Conservation (phyloP, 202 grass and related monocot genomes). For the Zoysia matrella region DNA sequence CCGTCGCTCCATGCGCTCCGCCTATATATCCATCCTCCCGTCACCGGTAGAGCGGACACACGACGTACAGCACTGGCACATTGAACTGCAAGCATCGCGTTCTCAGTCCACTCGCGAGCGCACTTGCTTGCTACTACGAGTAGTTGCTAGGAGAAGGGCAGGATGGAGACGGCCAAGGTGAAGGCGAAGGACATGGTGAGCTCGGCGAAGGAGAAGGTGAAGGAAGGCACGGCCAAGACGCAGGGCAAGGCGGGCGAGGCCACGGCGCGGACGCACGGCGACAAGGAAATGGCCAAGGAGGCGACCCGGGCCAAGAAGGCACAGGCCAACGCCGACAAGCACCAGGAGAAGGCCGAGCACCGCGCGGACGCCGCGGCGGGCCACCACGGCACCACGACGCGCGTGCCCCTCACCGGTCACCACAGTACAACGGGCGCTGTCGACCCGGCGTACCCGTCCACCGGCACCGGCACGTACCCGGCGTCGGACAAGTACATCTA, state of each 20-base stretch:
- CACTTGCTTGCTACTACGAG: not conserved
- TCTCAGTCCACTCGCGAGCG: not conserved
- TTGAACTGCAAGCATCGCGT: not conserved
- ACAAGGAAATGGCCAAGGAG: constrained; percentile 72
- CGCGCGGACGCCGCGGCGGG: constrained; percentile 46
- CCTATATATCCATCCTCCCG: not conserved
- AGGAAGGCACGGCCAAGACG: constrained; percentile 60
- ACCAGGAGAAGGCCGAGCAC: constrained; percentile 83
- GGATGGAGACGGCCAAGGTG: constrained; percentile 80
- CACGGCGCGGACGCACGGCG: constrained; percentile 62
- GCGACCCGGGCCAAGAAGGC: constrained; percentile 57
- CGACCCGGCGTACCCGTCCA: constrained; percentile 45
- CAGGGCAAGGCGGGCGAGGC: constrained; percentile 69
- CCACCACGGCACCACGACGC: constrained; percentile 45
- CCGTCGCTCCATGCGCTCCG: not conserved
- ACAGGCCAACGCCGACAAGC: constrained; percentile 65
- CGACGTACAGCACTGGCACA: not conserved
- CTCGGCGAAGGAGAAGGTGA: constrained; percentile 70
- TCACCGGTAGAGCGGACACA: not conserved
- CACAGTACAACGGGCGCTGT: constrained; percentile 25
- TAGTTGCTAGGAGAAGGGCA: not conserved
- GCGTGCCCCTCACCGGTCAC: constrained; percentile 59
- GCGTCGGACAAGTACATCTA: constrained; percentile 68
- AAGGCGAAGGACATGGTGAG: constrained; percentile 82
- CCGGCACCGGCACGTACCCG: constrained; percentile 38